Conservation (phyloP, 768 basidiomycete genomes). For the Lactarius hatsudake region DNA sequence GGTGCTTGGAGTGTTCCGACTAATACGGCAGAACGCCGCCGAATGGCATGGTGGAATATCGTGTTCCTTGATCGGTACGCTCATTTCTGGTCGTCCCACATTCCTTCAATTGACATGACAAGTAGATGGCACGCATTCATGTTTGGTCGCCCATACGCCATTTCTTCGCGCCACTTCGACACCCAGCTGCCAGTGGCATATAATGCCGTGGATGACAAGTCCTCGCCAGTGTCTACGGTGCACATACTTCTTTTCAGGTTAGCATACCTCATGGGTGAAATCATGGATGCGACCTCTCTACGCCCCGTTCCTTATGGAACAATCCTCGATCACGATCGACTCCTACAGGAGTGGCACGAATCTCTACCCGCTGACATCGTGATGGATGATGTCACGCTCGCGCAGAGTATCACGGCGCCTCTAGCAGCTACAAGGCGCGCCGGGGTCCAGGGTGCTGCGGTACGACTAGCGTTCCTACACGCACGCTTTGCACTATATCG, state of each 20-base stretch:
- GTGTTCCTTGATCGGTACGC: constrained; percentile 71
- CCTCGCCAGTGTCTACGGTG: constrained; percentile 65
- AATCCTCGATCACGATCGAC: constrained; percentile 68
- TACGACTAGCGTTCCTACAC: constrained; percentile 74
- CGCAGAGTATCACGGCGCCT: constrained; percentile 65
- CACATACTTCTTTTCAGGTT: constrained; percentile 73
- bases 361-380: constrained; percentile 70
- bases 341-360: constrained; percentile 72
- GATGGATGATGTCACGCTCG: constrained; percentile 72
- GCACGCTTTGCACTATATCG: constrained; percentile 84
- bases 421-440: constrained; percentile 58
- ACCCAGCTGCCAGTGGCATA: constrained; percentile 71
- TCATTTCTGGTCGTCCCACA: constrained; percentile 14
- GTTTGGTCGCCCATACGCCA: constrained; percentile 74
- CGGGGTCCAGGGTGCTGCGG: constrained; percentile 79
- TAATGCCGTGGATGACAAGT: constrained; percentile 60
- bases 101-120: constrained; percentile 18
- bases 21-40: constrained; percentile 68
- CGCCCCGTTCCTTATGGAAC: constrained; percentile 70
- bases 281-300: constrained; percentile 80
- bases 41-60: constrained; percentile 94
- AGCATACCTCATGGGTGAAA: constrained; percentile 77
- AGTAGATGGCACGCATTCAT: constrained; percentile 84
- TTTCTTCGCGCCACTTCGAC: constrained; percentile 82
- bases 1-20: constrained; percentile 69